These are phyloP conservation scores for Scutellaria minor DNA, from an alignment of 257 asterid genomes.

Conservation along the genomic window DNA sequence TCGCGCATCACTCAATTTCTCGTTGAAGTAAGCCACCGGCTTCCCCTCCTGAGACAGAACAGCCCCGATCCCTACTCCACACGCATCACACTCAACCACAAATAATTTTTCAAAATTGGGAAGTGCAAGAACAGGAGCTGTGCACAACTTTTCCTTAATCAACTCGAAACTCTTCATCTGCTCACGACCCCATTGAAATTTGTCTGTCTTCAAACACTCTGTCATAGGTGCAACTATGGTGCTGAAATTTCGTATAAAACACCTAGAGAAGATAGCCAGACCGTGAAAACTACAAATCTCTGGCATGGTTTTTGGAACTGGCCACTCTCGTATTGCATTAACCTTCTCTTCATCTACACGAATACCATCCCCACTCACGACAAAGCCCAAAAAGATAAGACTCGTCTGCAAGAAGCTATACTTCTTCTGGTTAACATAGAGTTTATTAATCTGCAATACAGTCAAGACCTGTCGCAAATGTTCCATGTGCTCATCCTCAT, in stretches of 20 bases:
- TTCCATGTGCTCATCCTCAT: background rate
- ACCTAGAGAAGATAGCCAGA: background rate
- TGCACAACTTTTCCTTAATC: background rate
- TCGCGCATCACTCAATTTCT: background rate
- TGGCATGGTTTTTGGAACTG: background rate
- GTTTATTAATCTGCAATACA: background rate
- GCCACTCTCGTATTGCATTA: background rate
- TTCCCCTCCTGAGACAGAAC: background rate
- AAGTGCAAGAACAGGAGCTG: background rate
- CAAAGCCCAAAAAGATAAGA: background rate
- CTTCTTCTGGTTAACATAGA: background rate
- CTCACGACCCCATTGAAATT: too few relatives aligned
- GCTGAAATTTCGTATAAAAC: background rate
- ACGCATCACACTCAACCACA: background rate
- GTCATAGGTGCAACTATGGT: background rate
- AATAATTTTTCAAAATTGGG: slow-evolving; percentile 2
- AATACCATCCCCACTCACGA: background rate
- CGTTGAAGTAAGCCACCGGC: background rate
- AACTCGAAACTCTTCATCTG: background rate
- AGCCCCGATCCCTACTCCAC: background rate
- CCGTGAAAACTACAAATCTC: background rate
- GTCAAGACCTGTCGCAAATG: background rate
- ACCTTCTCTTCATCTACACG: background rate
- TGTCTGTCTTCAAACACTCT: too few relatives aligned
- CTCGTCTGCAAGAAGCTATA: background rate